These are phyloP conservation scores for Candida xiaguanensis DNA, from an alignment of 805 yeast genomes.

Conservation along the genomic window DNA sequence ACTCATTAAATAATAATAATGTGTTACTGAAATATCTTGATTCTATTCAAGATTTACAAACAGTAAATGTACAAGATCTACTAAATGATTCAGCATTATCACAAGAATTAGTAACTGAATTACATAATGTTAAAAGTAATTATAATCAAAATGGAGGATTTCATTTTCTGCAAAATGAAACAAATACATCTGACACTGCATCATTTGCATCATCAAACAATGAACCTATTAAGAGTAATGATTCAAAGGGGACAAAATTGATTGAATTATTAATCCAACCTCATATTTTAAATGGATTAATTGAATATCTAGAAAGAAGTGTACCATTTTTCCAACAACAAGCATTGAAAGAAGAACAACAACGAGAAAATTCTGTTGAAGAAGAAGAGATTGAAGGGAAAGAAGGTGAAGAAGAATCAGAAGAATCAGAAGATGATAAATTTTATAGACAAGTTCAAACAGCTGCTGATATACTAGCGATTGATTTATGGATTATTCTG, in stretches of 20 bases:
- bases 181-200: conserved; percentile 19
- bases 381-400: conserved; percentile 7
- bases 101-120: conserved; percentile 37
- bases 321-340: conserved; percentile 42
- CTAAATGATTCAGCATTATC: conserved; percentile 29
- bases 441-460: conserved; percentile 36
- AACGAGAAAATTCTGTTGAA: conserved; percentile 10
- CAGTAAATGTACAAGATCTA: conserved; percentile 30
- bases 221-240: conserved; percentile 25
- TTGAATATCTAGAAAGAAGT: conserved; percentile 57
- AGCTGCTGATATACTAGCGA: conserved; percentile 37
- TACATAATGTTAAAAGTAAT: conserved; percentile 32
- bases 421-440: conserved; percentile 30
- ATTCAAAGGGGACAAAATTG: conserved; percentile 48
- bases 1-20: conserved; percentile 31
- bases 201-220: conserved; percentile 34
- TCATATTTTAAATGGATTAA: conserved; percentile 62
- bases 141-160: conserved; percentile 25
- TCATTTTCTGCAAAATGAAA: conserved; percentile 21
- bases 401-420: conserved; percentile 12
- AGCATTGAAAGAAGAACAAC: conserved; percentile 18
- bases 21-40: conserved; percentile 41
- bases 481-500: conserved; percentile 41
- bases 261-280: conserved; percentile 79
- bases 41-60: conserved; percentile 27